Percentiles rank a stretch among this genome's conserved stretches.
Evolutionary conservation across 257 asterid genomes (phyloP).

Genomic region (Scutellaria baicalensis): DNA sequence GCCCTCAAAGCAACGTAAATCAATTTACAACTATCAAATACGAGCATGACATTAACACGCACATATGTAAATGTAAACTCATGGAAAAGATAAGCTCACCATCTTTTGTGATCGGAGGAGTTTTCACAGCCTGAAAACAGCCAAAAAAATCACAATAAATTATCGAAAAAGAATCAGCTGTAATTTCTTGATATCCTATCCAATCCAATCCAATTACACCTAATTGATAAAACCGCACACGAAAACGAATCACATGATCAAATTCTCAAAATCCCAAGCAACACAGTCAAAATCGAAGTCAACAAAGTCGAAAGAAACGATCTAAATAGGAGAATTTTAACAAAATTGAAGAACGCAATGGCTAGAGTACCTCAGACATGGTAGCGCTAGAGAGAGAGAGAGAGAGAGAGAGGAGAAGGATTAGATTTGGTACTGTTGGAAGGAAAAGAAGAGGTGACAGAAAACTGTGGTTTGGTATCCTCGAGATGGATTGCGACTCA

Average conservation of each 20-base stretch:
- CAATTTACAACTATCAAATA: not conserved
- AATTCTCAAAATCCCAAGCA: not conserved
- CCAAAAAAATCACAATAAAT: not conserved
- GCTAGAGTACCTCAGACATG: slow-evolving; percentile 42
- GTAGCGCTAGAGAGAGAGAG: not conserved
- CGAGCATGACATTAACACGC: not conserved
- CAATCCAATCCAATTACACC: not conserved
- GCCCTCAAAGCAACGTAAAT: no score
- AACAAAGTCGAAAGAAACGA: slow-evolving; percentile 11
- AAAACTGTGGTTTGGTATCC: slow-evolving; percentile 9
- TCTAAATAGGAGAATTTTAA: not conserved
- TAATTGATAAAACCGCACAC: slow-evolving; percentile 5
- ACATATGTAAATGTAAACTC: not conserved
- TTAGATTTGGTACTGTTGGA: slow-evolving; percentile 1
- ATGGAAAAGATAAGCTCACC: slow-evolving; percentile 19
- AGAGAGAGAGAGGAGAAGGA: slow-evolving; percentile 2
- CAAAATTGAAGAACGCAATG: not conserved
- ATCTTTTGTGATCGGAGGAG: slow-evolving; percentile 28
- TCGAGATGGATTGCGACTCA: slow-evolving; percentile 5
- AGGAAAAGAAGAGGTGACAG: not conserved
- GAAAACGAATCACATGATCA: not conserved
- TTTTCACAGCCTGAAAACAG: slow-evolving; percentile 34
- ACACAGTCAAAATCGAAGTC: slow-evolving; percentile 19
- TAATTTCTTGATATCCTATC: not conserved
- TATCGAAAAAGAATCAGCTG: not conserved